Conservation (phyloP, 1,284 basidiomycete species). For the Sporisorium reilianum region DNA sequence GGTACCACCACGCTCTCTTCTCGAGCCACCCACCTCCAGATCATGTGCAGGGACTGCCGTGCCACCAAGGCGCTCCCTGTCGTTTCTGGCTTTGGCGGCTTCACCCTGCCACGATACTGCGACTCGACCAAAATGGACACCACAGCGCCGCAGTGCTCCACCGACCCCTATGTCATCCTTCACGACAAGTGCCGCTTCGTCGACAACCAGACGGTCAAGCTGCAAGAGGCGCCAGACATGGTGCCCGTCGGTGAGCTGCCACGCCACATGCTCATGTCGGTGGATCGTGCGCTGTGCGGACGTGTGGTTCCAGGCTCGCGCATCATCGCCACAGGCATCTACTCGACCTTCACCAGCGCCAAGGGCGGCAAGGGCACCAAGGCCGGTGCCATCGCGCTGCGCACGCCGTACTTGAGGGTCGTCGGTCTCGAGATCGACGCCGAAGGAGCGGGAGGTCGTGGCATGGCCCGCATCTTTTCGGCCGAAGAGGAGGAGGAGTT, state of each 20-base stretch:
- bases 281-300: constrained; percentile 74
- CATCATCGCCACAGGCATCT: constrained; percentile 94
- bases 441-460: constrained; percentile 73
- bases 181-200: constrained; percentile 95
- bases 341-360: constrained; percentile 90
- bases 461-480: constrained; percentile 80
- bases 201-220: constrained; percentile 94
- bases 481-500: constrained; percentile 98
- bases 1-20: constrained; percentile 94
- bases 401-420: constrained; percentile 93
- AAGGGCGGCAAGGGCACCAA: constrained; percentile 74
- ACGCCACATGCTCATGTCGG: constrained; percentile 91
- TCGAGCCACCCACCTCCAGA: constrained; percentile 88
- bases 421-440: constrained; percentile 90
- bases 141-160: constrained; percentile 85
- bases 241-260: constrained; percentile 98
- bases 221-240: constrained; percentile 99
- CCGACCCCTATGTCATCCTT: constrained; percentile 95
- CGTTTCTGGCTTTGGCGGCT: constrained; percentile 85
- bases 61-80: constrained; percentile 78
- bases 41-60: constrained; percentile 92
- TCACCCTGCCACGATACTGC: constrained; percentile 70
- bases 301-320: constrained; percentile 85
- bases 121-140: constrained; percentile 68
- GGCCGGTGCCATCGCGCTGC: constrained; percentile 77